Base-by-base conservation (phyloP, 495 filamentous ascomycete genomes). In the Neurospora sp. region DNA sequence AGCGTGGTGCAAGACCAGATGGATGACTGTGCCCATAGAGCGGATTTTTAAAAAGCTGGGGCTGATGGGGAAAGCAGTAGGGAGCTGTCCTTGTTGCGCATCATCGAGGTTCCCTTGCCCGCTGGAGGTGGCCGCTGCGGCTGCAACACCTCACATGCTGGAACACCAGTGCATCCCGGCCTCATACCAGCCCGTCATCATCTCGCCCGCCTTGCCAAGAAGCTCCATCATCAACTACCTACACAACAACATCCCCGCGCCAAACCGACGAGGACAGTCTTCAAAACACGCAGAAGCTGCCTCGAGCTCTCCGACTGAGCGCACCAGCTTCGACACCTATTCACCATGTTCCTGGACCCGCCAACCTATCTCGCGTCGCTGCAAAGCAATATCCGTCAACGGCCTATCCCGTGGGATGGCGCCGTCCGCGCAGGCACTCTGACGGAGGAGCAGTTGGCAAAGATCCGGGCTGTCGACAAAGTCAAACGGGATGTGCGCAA, bases 331-430 rank as follows among this genome's bases (percentile, higher is more conserved):
- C 53, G 53, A 61, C 27, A 61, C 40, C 8, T 68, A 14, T 42
- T 35, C 77, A 77, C 12, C 78, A 79, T 81, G 93, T 96, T 93
- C 72, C 88, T 97, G 80, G 94, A 97, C 78, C 91, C 93, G 53
- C 94, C 94, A 71, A 90, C 91, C 73, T 97, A 98, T 81, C 91
- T 98, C 73, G 89, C 88, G 76, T 94, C 93, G 73, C 87, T 97
- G 72, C 95, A 97, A 84, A 94, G 91, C 85, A 98, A 98, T 84
- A 97, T 97, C 79, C 92, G 96, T 76, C 89, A 90, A 74, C 88
- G 96, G 71, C 95, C 94, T 76, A 97, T 99, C 80, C 94, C 95
- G 66, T 99, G 96, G 96, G 96, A 98, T 81, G 96, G 96, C 74
- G 94, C 96, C 77, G 93, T 96, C 76, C 91, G 96, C 81, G 93